A percentile compares a stretch with the other conserved stretches of the same genome.
Evolutionary conservation across 257 asterid genomes (phyloP).

Genomic region (Primulina huaijiensis): DNA sequence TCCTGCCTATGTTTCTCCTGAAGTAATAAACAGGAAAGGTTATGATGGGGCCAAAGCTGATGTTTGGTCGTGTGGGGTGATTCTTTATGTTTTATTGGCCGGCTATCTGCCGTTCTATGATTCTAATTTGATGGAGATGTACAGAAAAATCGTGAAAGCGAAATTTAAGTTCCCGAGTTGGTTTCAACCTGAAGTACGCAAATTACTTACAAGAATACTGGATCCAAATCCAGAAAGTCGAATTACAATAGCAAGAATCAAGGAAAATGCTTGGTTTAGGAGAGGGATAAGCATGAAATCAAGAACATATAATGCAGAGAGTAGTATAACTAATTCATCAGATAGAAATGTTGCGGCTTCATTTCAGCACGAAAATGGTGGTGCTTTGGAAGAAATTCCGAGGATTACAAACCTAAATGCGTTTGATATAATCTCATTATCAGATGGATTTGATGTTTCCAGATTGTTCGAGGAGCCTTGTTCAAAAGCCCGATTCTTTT

Average conservation of each 20-base stretch:
- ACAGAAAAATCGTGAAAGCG: constrained; percentile 62
- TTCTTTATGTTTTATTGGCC: constrained; percentile 62
- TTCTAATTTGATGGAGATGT: constrained; percentile 76
- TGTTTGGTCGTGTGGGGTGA: constrained; percentile 85
- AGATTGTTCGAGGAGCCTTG: constrained; percentile 67
- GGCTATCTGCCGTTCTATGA: constrained; percentile 80
- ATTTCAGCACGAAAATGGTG: constrained; percentile 12
- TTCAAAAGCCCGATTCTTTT: constrained; percentile 60
- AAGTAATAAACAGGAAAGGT: constrained; percentile 66
- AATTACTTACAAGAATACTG: constrained; percentile 46
- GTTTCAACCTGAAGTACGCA: constrained; percentile 60
- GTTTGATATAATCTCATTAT: constrained; percentile 71
- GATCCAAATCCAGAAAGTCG: constrained; percentile 71
- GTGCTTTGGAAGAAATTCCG: constrained; percentile 17
- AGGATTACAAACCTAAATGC: constrained; percentile 61
- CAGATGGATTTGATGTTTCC: constrained; percentile 68
- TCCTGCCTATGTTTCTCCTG: constrained; percentile 89
- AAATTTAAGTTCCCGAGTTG: constrained; percentile 63
- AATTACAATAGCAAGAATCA: constrained; percentile 50
- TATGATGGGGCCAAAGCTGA: constrained; percentile 79
- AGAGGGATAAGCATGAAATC: constrained; percentile 39
- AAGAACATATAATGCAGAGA: constrained; percentile 29
- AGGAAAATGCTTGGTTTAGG: constrained; percentile 58
- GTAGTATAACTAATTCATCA: constrained; percentile 31
- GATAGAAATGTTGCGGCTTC: constrained; percentile 19